These are phyloP conservation scores for Radiomyces spectabilis DNA, from an alignment of 192 early-diverging fungal genomes.

Conservation along the genomic window DNA sequence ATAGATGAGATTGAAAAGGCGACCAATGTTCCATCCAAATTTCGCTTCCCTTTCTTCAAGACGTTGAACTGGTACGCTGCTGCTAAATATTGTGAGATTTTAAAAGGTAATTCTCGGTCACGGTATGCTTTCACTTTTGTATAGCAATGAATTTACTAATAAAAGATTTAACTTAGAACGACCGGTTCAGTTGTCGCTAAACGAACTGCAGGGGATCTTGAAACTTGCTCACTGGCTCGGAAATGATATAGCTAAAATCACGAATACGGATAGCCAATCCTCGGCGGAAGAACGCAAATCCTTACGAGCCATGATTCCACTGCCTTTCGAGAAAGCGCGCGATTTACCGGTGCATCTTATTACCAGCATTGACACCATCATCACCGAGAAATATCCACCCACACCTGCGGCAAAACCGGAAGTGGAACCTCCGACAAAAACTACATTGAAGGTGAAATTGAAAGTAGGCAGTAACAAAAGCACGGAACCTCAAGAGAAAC, in stretches of 20 bases:
- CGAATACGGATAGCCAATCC: neutral
- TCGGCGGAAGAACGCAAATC: neutral
- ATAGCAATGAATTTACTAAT: neutral
- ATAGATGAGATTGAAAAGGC: conserved; percentile 70
- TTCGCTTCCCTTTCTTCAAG: conserved; percentile 82
- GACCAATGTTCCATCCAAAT: conserved; percentile 72
- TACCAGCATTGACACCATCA: neutral
- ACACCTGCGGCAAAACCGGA: too few relatives aligned
- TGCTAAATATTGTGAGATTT: conserved; percentile 43
- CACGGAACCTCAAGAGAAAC: neutral
- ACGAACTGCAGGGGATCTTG: conserved; percentile 51
- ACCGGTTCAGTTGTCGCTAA: neutral
- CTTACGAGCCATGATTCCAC: conserved; percentile 4
- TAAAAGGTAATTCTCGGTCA: conserved; percentile 29
- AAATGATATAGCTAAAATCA: conserved; percentile 3
- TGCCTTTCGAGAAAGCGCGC: neutral
- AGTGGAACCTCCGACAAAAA: too few relatives aligned
- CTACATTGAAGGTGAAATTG: too few relatives aligned
- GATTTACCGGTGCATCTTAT: neutral
- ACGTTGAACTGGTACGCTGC: conserved; percentile 81
- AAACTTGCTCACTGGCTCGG: conserved; percentile 13
- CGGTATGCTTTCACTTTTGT: neutral
- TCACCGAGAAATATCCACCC: neutral
- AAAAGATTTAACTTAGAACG: neutral
- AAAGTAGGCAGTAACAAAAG: too few relatives aligned